phyloP scores from a whole-genome alignment of 2,329 filamentous ascomycete genomes.

The Fusarium azukiicola region DNA sequence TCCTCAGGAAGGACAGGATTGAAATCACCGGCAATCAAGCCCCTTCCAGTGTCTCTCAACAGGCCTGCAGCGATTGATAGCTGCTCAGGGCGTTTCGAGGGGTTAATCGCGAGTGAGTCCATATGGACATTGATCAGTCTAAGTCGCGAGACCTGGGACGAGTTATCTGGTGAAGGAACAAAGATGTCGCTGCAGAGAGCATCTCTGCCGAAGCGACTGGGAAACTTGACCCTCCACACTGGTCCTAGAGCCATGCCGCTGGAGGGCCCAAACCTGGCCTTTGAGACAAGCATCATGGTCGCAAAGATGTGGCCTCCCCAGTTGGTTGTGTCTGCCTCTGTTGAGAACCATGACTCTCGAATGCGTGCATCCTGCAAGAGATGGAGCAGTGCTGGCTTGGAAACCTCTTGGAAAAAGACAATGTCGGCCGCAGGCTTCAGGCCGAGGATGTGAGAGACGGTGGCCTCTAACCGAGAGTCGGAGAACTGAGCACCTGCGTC shows the following conservation, averaged over 20 bases:
- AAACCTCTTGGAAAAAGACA: slow-evolving; percentile 38
- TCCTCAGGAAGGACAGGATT: slow-evolving; percentile 64
- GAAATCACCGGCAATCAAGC: slow-evolving; percentile 65
- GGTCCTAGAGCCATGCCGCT: slow-evolving; percentile 49
- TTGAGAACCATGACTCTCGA: slow-evolving; percentile 56
- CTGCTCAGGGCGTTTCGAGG: slow-evolving; percentile 57
- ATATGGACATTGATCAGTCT: slow-evolving; percentile 65
- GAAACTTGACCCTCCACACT: slow-evolving; percentile 58
- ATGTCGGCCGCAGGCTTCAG: slow-evolving; percentile 19
- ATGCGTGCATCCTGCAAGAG: slow-evolving; percentile 54
- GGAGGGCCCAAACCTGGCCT: slow-evolving; percentile 48
- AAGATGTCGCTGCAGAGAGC: slow-evolving; percentile 62
- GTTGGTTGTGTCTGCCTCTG: slow-evolving; percentile 52
- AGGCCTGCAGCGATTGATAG: slow-evolving; percentile 53
- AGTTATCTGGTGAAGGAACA: slow-evolving; percentile 33
- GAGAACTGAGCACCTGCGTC: slow-evolving; percentile 46
- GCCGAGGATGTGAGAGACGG: slow-evolving; percentile 53
- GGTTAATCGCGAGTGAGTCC: slow-evolving; percentile 57
- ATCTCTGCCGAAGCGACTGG: slow-evolving; percentile 57
- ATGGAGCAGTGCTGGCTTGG: slow-evolving; percentile 43
- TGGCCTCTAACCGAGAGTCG: slow-evolving; percentile 49
- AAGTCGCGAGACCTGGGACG: slow-evolving; percentile 34
- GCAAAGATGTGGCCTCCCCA: slow-evolving; percentile 52
- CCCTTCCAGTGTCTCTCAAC: slow-evolving; percentile 53
- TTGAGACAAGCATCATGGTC: slow-evolving; percentile 56